phyloP scores from a whole-genome alignment of 352 stramenopile species.

The Phytophthora gonapodyides region DNA sequence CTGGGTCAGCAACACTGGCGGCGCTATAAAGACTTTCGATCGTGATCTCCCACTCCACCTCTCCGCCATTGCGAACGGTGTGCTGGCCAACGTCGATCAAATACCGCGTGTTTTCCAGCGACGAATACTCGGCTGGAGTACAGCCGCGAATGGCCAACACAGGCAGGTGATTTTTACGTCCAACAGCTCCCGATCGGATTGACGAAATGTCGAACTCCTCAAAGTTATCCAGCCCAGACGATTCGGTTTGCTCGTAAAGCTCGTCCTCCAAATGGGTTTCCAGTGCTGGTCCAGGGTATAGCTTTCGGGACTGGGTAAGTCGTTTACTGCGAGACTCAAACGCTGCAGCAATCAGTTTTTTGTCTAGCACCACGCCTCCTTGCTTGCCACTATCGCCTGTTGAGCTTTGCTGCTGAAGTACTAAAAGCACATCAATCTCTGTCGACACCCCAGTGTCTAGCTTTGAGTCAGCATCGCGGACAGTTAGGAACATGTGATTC shows the following conservation, averaged over 20 bases:
- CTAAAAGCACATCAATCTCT: conserved; percentile 73
- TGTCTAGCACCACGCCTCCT: conserved; percentile 39
- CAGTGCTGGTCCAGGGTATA: conserved; percentile 37
- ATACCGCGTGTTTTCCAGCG: conserved; percentile 81
- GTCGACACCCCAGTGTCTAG: conserved; percentile 51
- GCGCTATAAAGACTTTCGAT: conserved; percentile 77
- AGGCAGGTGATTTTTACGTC: conserved; percentile 54
- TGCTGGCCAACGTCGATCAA: conserved; percentile 89
- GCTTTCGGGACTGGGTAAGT: conserved; percentile 52
- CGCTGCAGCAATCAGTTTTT: conserved; percentile 53
- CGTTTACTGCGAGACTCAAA: conserved; percentile 71
- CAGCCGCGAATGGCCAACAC: conserved; percentile 77
- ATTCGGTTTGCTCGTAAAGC: conserved; percentile 46
- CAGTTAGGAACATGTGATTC: conserved; percentile 79
- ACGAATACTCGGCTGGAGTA: conserved; percentile 82
- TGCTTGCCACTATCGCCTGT: conserved; percentile 41
- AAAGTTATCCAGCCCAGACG: conserved; percentile 67
- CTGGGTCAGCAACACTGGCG: conserved; percentile 29
- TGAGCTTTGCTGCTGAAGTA: conserved; percentile 65
- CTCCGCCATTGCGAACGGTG: conserved; percentile 83
- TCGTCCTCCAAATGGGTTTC: conserved; percentile 49
- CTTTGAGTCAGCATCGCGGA: conserved; percentile 71
- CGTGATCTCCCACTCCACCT: conserved; percentile 91
- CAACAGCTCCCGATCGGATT: conserved; percentile 50
- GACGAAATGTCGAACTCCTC: conserved; percentile 78